Base-by-base conservation (phyloP, 2,329 filamentous ascomycete species). In the Fusarium mangiferae region DNA sequence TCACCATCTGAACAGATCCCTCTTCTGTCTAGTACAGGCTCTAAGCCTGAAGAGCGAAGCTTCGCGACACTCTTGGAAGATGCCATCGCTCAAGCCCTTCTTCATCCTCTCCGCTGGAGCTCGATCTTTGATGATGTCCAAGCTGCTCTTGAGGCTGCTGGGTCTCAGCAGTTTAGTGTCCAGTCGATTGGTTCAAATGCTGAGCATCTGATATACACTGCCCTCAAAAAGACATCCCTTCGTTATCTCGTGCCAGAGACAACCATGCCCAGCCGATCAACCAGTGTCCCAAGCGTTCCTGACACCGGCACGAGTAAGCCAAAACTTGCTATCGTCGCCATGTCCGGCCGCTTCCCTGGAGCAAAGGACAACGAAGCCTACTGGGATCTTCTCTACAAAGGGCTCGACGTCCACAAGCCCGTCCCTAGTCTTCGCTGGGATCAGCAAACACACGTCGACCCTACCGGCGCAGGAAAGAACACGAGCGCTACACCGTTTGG, bases 381-480 rank as follows among this genome's bases (percentile, higher is more conserved):
- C 59, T 92, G 90, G 90, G 88, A 91, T 63, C 82, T 92, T 5
- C 85, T 93, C 18, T 86, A 90, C 78, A 87, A 90, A 78, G 91
- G 91, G 20, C 84, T 92, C 1, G 90, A 93, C 76, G 90, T 92
- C 26, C 89, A 91, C 76, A 84, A 86, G 68, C 85, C 85, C 62
- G 83, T 90, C 0, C 35, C 90, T 1, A 67, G 61, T 12, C 74
- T 76, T 14, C 74, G 74, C 24, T 76, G 74, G 74, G 74, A 75
- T 28, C 68, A 71, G 7, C 45, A 75, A 20, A 76, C 74, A 8
- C 74, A 76, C 1, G 74, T 76, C 87, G 85, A 91, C 73, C 85
- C 89, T 20, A 88, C 88, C 8, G 89, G 89, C 18, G 90, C 91
- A 77, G 85, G 82, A 51, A 89, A 90, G 79, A 93, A 92, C 82